A percentile compares a stretch with the other conserved stretches of the same genome.
These are phyloP conservation scores for Brassica nigra DNA, from an alignment of 345 rosid species.

Conservation along the genomic window DNA sequence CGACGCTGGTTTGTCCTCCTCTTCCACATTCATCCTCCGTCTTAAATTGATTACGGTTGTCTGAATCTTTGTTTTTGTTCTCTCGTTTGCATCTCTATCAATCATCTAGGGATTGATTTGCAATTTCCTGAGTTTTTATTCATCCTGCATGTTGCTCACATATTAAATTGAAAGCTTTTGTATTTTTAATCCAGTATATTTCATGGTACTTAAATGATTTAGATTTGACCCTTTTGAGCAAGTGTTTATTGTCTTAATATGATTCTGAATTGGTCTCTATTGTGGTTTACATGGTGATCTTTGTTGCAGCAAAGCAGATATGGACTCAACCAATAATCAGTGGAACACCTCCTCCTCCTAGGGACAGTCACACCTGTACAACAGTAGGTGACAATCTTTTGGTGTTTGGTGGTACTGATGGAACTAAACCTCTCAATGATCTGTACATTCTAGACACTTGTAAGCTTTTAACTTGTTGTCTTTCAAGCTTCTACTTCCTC, in stretches of 20 bases:
- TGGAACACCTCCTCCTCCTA: constrained; percentile 75
- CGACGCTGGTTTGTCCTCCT: constrained; percentile 67
- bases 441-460: constrained; percentile 80
- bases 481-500: background rate
- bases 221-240: background rate
- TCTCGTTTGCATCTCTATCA: background rate
- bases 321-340: constrained; percentile 81
- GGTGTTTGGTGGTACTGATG: constrained; percentile 98
- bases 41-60: background rate
- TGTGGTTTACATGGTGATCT: constrained; percentile 25
- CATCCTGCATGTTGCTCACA: constrained; percentile 16
- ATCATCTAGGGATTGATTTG: constrained; percentile 1
- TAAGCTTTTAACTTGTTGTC: constrained; percentile 42
- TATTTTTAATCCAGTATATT: background rate
- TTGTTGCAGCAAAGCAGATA: constrained; percentile 64
- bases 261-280: constrained; percentile 17
- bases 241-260: background rate
- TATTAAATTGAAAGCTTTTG: background rate
- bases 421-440: constrained; percentile 76
- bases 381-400: constrained; percentile 69
- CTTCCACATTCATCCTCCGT: background rate
- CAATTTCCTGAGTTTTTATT: background rate
- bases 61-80: background rate
- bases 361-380: constrained; percentile 96
- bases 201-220: background rate